Percentiles rank a stretch among this genome's conserved stretches.
phyloP scores from a whole-genome alignment of 768 basidiomycete species.

The Phlebiopsis gigantea region DNA sequence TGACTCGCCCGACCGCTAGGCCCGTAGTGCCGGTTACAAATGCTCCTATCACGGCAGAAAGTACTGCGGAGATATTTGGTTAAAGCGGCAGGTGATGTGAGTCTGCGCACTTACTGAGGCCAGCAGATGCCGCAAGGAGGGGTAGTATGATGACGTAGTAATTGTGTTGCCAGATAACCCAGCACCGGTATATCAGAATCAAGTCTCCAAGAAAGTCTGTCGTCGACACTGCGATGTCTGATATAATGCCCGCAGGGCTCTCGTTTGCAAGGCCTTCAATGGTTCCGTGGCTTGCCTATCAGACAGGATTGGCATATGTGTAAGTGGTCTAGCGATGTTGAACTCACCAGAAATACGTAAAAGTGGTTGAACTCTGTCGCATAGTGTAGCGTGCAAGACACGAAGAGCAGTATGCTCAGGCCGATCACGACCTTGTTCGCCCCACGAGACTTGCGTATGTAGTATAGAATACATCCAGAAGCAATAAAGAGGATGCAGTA shows the following conservation, averaged over 20 bases:
- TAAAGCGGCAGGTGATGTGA: not conserved
- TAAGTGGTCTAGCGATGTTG: not conserved
- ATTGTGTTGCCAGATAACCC: conserved; percentile 33
- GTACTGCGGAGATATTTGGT: not conserved
- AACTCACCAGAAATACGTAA: conserved; percentile 26
- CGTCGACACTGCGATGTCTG: conserved; percentile 32
- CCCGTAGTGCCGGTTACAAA: conserved; percentile 24
- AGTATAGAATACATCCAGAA: conserved; percentile 18
- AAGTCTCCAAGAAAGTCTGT: conserved; percentile 32
- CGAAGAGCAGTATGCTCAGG: conserved; percentile 27
- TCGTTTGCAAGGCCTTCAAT: conserved; percentile 26
- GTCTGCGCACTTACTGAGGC: conserved; percentile 26
- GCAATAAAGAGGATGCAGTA: conserved; percentile 26
- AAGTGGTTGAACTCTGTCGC: conserved; percentile 34
- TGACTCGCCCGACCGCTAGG: conserved; percentile 27
- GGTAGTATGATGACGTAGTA: conserved; percentile 31
- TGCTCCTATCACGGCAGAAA: not conserved
- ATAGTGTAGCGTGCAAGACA: conserved; percentile 29
- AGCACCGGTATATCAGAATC: conserved; percentile 38
- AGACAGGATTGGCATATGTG: not conserved
- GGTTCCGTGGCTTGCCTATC: conserved; percentile 11
- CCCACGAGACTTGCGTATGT: conserved; percentile 4
- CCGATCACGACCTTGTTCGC: conserved; percentile 23
- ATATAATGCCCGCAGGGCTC: conserved; percentile 25
- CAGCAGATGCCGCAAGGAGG: conserved; percentile 26